Evolutionary conservation across 805 yeast species (phyloP), one percentile per base, ranked within the genome.

Genomic region (Myxozyma vanderwaltii): DNA sequence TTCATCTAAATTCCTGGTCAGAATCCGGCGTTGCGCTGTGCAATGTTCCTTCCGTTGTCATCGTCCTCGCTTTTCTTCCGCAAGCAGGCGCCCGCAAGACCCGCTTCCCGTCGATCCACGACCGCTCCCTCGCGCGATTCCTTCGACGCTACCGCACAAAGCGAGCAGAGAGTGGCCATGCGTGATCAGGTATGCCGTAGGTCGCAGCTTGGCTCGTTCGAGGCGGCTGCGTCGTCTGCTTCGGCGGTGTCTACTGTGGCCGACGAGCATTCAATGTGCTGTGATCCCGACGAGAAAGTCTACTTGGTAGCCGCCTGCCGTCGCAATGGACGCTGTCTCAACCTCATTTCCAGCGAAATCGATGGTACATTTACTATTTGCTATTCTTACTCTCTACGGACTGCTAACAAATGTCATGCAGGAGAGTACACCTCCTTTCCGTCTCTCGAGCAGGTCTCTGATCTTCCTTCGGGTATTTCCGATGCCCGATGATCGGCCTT

Each of bases 401-500:
- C 12, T 7, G n/a, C 5, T 19, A 10, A 10, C 29, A 13, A 15
- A 19, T 33, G 12, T 24, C 29, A 6, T 33, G n/a, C 39, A 56
- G 61, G 51, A 23, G 58, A 41, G 47, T 58, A 58, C 54, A 48
- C 47, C 13, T 58, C 61, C 6, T 58, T 58, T 24, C 61, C 61
- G 8, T 43, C 61, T 13, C 54, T 58, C 29, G 61, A 58, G 38
- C 46, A 38, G 21, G 10, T 27, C 46, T 17, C 43, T 48, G 52
- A 48, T 36, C 52, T 26, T 12, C 36, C 49, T 7, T 48, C 50
- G 51, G 50, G 38, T 40, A 17, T 17, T 35, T 29, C 44, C 45
- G 53, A 40, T 31, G 17, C 15, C n/a, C 48, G 46, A 38, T 50
- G 54, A 50, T 50, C 46, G 35, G 17, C 21, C 26, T 4, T 29